Base-by-base conservation (phyloP, 129 eudicot genomes). In the Artemisia annua region DNA sequence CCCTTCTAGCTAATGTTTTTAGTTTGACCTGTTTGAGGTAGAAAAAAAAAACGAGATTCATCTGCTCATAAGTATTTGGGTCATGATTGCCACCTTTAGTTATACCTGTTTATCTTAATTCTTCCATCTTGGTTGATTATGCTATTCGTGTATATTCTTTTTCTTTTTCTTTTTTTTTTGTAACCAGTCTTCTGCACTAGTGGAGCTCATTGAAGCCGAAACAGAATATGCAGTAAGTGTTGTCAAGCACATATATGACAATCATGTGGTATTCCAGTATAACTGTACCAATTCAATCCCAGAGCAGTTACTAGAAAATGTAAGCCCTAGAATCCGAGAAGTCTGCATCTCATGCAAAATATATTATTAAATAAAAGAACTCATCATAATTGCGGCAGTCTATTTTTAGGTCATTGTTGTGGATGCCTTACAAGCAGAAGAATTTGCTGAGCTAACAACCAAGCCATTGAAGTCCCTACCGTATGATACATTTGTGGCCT, bases 171-270 rank as follows among this genome's bases (percentile, higher is more conserved):
- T n/a, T n/a, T n/a, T 8, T 67, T 57, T 48, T 2, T 52, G n/a
- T 75, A 54, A 71, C 60, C 90, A 93, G 97, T 93, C 98, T 48
- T 93, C 96, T 50, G 83, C 85, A 53, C 98, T 97, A 2, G 95
- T 90, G 80, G 98, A 93, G 91, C 97, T 93, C 48, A 87, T 97
- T 16, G 98, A 93, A 84, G 92, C 92, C 61, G 98, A 93, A 83
- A 93, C 98, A 19, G 98, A 93, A 79, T 93, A 93, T 55, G 92
- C 96, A 32, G 98, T 93, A 50, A 93, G 86, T 75, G 96, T 82
- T 70, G 96, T 93, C 69, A 93, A 93, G 85, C 98, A 93, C 85
- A 86, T 93, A 60, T 93, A 82, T 48, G 95, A 93, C 76, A 78
- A 66, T 57, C 92, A 93, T 32, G 83, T 93, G 51, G 91, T 93